Evolutionary conservation across 2,329 filamentous ascomycete species (phyloP).

Genomic region (Trichoderma koningiopsis): DNA sequence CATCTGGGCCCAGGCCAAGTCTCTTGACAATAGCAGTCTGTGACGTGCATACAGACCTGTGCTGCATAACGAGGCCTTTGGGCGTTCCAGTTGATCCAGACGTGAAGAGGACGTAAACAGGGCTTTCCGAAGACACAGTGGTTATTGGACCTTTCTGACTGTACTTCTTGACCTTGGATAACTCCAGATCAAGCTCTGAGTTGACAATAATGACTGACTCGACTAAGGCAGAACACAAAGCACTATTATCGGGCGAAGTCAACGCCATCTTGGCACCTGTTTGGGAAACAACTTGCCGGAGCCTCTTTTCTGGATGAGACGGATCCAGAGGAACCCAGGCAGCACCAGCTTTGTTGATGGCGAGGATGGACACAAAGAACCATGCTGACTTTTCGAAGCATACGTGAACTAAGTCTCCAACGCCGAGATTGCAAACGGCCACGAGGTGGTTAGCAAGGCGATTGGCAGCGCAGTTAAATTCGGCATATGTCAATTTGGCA

Average conservation of each 20-base stretch:
- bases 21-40: constrained; percentile 22
- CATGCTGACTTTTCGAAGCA: constrained; percentile 28
- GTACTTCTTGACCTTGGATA: not conserved
- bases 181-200: not conserved
- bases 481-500: constrained; percentile 42
- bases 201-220: constrained; percentile 8
- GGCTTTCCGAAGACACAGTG: constrained; percentile 15
- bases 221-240: not conserved
- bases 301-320: constrained; percentile 23
- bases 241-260: not conserved
- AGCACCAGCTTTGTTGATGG: constrained; percentile 28
- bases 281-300: constrained; percentile 13
- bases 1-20: constrained; percentile 7
- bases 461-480: constrained; percentile 33
- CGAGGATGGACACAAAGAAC: constrained; percentile 30
- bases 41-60: constrained; percentile 26
- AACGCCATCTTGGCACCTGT: constrained; percentile 10
- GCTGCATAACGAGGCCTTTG: constrained; percentile 32
- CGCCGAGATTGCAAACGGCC: constrained; percentile 26
- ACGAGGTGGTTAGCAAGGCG: constrained; percentile 26
- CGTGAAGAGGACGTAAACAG: constrained; percentile 33
- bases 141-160: not conserved
- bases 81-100: constrained; percentile 33
- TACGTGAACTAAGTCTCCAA: constrained; percentile 16
- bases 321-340: constrained; percentile 27